Percentiles rank a stretch among this genome's conserved stretches.
Evolutionary conservation across 225 moss, liverwort and hornwort genomes (phyloP).

Genomic region (Rhytidiadelphus loreus): DNA sequence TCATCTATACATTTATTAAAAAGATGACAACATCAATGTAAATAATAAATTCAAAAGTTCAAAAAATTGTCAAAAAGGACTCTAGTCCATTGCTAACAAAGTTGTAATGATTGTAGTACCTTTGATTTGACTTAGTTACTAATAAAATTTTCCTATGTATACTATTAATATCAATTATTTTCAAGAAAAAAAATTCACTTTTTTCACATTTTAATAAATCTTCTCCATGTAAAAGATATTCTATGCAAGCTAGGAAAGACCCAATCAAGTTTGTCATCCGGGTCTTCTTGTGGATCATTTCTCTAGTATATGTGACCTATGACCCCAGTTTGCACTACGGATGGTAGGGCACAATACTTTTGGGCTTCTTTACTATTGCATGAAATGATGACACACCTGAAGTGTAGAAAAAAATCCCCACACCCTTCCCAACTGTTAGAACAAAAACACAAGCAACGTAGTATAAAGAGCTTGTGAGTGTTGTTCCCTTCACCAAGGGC

Average conservation of each 20-base stretch:
- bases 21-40: no score
- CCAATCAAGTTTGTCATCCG: fast-evolving
- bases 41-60: no score
- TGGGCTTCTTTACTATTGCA: background rate
- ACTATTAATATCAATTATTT: no score
- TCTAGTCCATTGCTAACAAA: no score
- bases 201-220: background rate
- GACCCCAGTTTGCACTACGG: background rate
- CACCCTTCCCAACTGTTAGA: background rate
- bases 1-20: no score
- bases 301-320: fast-evolving
- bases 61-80: no score
- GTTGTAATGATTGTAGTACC: no score
- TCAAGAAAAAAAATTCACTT: no score
- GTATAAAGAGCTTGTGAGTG: background rate
- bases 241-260: background rate
- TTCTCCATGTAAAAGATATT: background rate
- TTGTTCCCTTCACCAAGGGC: background rate
- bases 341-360: background rate
- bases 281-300: background rate
- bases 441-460: background rate
- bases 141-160: no score
- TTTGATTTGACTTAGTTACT: no score
- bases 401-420: background rate
- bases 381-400: no score